Evolutionary conservation across 1,284 basidiomycete species (phyloP), one percentile per base, ranked within the genome.

Genomic region (Laetiporus sulphureus): DNA sequence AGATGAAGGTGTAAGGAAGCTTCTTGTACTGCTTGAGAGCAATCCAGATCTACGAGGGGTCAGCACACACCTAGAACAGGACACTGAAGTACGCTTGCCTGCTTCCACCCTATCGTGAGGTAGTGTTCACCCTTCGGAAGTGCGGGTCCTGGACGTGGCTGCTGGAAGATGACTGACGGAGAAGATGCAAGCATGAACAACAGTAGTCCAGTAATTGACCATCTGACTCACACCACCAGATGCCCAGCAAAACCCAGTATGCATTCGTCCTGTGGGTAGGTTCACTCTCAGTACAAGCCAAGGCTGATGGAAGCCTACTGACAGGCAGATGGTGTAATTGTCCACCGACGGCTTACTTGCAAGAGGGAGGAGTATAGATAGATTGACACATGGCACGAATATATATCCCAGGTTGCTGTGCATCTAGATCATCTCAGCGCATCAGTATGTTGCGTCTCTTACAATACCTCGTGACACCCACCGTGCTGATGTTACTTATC

Each of bases 211-310:
- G 32, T 40, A 27, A 45, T 33, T 15, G n/a, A n/a, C n/a, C n/a
- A n/a, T n/a, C n/a, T n/a, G n/a, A n/a, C 79, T 34, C 60, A 87
- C 83, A 91, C 87, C 82, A 91, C 79, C 80, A 91, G 39, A 83
- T 82, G 44, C 79, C 91, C 20, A 65, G 68, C 24, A 83, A 38
- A 39, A 80, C 83, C 86, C 77, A 91, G 56, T 83, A 91, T 1
- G 67, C 74, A 58, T 79, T 89, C 46, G 72, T 83, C 47, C 73
- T 86, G 52, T 5, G 32, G n/a, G n/a, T n/a, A n/a, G n/a, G n/a
- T n/a, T n/a, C n/a, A n/a, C 49, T 32, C 16, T 4, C 11, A 20
- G 12, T 13, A n/a, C n/a, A n/a, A n/a, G n/a, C n/a, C n/a, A n/a
- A n/a, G 31, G 42, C 21, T 20, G 18, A 7, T 16, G n/a, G n/a